Percentiles rank a stretch among this genome's conserved stretches.
These are phyloP conservation scores for Myrmaecium sp. DNA, from an alignment of 2,329 filamentous ascomycete genomes.

Conservation along the genomic window DNA sequence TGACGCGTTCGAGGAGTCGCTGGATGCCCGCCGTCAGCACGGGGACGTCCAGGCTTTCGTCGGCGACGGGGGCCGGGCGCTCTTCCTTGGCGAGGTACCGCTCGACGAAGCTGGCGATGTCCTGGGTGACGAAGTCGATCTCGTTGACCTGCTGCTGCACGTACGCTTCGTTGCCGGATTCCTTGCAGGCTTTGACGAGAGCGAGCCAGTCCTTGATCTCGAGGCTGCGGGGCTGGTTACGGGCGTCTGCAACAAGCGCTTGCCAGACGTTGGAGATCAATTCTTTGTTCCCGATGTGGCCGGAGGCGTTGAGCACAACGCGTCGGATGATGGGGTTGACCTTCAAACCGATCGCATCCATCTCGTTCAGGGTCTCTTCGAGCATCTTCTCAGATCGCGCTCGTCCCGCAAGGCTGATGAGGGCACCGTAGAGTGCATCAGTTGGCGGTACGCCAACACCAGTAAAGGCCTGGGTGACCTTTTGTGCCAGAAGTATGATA, in stretches of 20 bases:
- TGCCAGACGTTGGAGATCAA: conserved; percentile 17
- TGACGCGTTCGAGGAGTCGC: conserved; percentile 14
- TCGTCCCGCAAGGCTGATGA: conserved; percentile 15
- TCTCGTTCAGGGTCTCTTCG: conserved; percentile 2
- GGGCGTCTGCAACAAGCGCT: conserved; percentile 9
- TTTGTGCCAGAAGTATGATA: no score
- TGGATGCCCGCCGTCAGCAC: neutral
- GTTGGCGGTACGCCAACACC: conserved; percentile 11
- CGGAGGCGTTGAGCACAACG: conserved; percentile 13
- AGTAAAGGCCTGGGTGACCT: conserved; percentile 1
- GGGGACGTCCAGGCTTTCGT: neutral
- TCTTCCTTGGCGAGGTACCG: neutral
- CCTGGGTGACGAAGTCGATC: neutral
- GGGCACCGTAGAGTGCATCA: conserved; percentile 10
- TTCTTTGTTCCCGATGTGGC: conserved; percentile 9
- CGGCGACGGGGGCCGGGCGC: neutral
- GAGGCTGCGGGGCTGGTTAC: conserved; percentile 10
- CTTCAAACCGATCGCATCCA: neutral
- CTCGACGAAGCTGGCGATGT: neutral
- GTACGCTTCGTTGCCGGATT: conserved; percentile 4
- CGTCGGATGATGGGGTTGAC: conserved; percentile 1
- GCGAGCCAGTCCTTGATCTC: conserved; percentile 15
- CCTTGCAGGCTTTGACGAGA: conserved; percentile 15
- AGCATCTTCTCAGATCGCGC: conserved; percentile 1
- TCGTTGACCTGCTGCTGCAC: conserved; percentile 10